phyloP scores from a whole-genome alignment of 2,329 filamentous ascomycete species.

The Tolypocladium pustulatum region DNA sequence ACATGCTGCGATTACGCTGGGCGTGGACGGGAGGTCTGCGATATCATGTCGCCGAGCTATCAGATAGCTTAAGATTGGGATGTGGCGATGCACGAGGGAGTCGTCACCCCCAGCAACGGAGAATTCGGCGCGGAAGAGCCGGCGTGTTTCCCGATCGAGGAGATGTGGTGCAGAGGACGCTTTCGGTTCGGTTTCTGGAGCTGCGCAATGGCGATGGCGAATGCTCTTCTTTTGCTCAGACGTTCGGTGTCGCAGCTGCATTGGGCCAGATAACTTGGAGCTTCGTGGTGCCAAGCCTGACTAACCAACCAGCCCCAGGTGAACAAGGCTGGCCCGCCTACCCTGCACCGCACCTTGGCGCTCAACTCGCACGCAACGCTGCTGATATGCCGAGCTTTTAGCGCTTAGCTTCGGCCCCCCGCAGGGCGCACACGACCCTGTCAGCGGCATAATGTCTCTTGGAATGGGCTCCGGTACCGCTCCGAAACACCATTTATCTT shows the following conservation, averaged over 20 bases:
- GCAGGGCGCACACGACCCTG: not conserved
- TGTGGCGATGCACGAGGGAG: not conserved
- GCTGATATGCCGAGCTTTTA: not conserved
- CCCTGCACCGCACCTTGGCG: not conserved
- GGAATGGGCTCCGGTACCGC: slow-evolving; percentile 4
- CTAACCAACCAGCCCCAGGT: not conserved
- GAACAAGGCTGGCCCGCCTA: not conserved
- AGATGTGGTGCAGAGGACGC: not conserved
- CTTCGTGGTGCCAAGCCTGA: not conserved
- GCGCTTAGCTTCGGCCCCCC: slow-evolving; percentile 4
- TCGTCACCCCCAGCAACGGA: not conserved
- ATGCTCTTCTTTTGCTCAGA: not conserved
- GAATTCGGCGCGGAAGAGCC: not conserved
- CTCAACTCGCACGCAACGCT: not conserved
- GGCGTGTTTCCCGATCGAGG: not conserved
- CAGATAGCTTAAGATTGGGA: not conserved
- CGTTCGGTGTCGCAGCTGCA: not conserved
- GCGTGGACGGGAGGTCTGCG: slow-evolving; percentile 8
- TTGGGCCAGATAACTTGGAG: not conserved
- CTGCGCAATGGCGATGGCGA: not conserved
- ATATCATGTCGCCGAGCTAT: slow-evolving; percentile 14
- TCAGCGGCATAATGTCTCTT: not conserved
- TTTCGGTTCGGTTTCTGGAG: not conserved
- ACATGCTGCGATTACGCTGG: slow-evolving; percentile 48
- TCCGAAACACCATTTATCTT: not conserved